Evolutionary conservation across 179 eudicot species (phyloP).

Genomic region (Beta corolliflora): DNA sequence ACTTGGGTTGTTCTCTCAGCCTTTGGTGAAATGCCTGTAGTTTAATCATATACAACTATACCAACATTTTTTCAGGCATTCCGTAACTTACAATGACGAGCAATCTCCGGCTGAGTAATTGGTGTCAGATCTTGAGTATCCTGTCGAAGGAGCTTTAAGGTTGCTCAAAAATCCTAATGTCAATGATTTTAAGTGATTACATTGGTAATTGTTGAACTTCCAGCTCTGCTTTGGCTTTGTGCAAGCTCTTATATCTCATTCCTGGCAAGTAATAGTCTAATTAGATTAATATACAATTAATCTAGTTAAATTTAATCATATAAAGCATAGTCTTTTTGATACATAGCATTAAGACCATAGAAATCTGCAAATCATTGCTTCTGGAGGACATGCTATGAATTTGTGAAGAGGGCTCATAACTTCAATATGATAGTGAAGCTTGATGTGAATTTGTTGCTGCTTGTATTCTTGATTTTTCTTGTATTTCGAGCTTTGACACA

Average conservation of each 20-base stretch:
- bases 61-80: not conserved
- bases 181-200: not conserved
- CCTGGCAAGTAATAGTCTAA: not conserved
- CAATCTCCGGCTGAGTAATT: not conserved
- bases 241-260: not conserved
- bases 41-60: conserved; percentile 1
- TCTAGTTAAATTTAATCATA: conserved; percentile 49
- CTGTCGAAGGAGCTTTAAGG: not conserved
- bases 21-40: conserved; percentile 62
- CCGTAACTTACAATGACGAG: not conserved
- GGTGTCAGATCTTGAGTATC: not conserved
- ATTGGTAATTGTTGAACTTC: not conserved
- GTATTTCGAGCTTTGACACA: not conserved
- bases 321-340: conserved; percentile 59
- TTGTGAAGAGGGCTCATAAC: conserved; percentile 62
- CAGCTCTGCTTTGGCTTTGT: not conserved
- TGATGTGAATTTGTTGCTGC: conserved; percentile 93
- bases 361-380: conserved; percentile 74
- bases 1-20: conserved; percentile 77
- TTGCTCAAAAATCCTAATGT: not conserved
- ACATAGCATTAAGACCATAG: conserved; percentile 80
- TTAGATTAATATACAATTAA: conserved; percentile 38
- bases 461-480: conserved; percentile 36
- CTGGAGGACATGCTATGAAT: conserved; percentile 71
- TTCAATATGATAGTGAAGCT: conserved; percentile 83